These are phyloP conservation scores for Beauveria rudraprayagi DNA, from an alignment of 2,329 filamentous ascomycete species.

Conservation along the genomic window DNA sequence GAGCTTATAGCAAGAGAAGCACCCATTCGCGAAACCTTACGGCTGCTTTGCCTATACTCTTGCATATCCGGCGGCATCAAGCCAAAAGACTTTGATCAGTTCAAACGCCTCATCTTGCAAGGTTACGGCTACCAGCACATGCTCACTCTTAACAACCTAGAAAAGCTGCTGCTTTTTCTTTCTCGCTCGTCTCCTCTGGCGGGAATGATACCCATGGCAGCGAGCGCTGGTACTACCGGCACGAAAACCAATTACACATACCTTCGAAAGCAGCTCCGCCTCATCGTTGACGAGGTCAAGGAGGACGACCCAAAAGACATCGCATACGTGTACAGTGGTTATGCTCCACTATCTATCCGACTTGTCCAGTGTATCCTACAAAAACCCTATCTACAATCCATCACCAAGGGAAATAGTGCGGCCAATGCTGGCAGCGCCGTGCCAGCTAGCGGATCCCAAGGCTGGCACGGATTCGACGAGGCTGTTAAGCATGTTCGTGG, in stretches of 20 bases:
- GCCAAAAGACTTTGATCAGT: constrained; percentile 78
- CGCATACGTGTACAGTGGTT: constrained; percentile 96
- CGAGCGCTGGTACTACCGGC: constrained; percentile 44
- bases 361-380: constrained; percentile 89
- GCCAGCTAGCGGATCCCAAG: constrained; percentile 56
- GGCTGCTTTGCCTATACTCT: constrained; percentile 84
- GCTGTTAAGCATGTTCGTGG: constrained; percentile 80
- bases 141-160: constrained; percentile 77
- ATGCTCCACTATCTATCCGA: constrained; percentile 84
- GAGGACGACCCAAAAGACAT: constrained; percentile 92
- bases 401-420: constrained; percentile 55
- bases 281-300: constrained; percentile 95
- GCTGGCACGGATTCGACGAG: constrained; percentile 92
- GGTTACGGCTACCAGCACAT: constrained; percentile 95
- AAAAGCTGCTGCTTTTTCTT: constrained; percentile 81
- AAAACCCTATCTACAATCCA: constrained; percentile 71
- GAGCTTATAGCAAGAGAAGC: constrained; percentile 88
- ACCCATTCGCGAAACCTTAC: constrained; percentile 71
- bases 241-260: constrained; percentile 86
- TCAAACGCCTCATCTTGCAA: constrained; percentile 79
- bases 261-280: constrained; percentile 73
- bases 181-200: constrained; percentile 68
- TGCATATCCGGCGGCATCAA: constrained; percentile 84
- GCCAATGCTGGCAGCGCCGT: constrained; percentile 19
- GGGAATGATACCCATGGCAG: constrained; percentile 71